Evolutionary conservation across 164 flowering plant genomes (phyloP).

Genomic region (Magnolia kwangsiensis): DNA sequence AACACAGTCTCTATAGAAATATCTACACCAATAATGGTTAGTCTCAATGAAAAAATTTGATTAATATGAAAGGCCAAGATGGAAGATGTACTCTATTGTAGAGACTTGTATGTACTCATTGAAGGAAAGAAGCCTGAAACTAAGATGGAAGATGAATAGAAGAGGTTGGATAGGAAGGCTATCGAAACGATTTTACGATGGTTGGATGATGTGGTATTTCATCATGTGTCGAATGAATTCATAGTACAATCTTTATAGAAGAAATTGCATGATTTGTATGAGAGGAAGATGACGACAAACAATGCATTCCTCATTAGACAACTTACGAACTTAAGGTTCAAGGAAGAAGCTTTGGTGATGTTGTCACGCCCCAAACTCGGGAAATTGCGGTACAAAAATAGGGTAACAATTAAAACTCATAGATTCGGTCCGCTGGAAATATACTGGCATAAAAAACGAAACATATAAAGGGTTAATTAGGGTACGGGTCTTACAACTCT

Average conservation of each 20-base stretch:
- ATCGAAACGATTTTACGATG: neutral
- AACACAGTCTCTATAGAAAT: neutral
- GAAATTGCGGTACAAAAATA: too few relatives aligned
- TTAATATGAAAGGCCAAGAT: neutral
- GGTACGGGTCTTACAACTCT: too few relatives aligned
- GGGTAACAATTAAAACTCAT: too few relatives aligned
- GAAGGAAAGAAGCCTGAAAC: neutral
- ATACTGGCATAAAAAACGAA: too few relatives aligned
- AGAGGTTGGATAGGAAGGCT: neutral
- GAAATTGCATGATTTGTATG: neutral
- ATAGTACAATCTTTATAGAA: neutral
- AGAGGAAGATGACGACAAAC: neutral
- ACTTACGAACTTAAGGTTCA: neutral
- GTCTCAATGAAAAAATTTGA: neutral
- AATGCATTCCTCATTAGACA: neutral
- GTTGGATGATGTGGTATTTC: conserved; percentile 1
- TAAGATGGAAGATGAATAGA: neutral
- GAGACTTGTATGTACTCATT: neutral
- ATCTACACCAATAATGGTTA: neutral
- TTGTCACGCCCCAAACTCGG: too few relatives aligned
- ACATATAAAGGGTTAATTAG: too few relatives aligned
- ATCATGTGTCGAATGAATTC: neutral
- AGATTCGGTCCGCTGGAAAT: too few relatives aligned
- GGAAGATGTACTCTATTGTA: neutral
- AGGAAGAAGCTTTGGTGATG: neutral